Evolutionary conservation across 768 basidiomycete genomes (phyloP).

Genomic region (Lentinula sp.): DNA sequence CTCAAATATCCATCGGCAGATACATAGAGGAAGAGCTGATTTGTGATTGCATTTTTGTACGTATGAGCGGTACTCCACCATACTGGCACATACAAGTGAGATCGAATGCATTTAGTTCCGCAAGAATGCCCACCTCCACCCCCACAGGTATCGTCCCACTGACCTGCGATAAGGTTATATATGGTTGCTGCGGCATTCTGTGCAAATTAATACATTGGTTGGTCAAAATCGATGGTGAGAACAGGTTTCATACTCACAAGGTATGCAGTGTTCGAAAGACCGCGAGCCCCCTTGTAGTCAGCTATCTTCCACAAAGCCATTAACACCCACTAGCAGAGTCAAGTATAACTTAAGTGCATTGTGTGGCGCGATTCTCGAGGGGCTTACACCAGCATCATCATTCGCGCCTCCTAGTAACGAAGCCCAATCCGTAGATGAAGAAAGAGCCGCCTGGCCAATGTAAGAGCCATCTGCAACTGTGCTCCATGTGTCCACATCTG

Average conservation of each 20-base stretch:
- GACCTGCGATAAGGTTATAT: constrained; percentile 44
- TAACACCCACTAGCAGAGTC: constrained; percentile 41
- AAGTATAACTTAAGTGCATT: neutral
- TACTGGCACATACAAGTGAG: neutral
- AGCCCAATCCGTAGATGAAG: constrained; percentile 35
- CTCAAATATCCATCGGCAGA: constrained; percentile 44
- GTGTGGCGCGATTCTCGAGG: neutral
- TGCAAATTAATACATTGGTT: neutral
- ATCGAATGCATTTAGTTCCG: neutral
- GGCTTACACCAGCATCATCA: constrained; percentile 45
- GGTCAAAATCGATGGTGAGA: neutral
- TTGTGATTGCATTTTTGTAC: constrained; percentile 61
- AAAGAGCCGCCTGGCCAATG: constrained; percentile 38
- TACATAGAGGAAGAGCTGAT: constrained; percentile 46
- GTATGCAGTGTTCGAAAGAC: constrained; percentile 24
- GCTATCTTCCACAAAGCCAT: constrained; percentile 53
- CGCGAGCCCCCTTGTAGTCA: constrained; percentile 41
- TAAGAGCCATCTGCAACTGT: constrained; percentile 35
- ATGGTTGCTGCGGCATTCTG: constrained; percentile 41
- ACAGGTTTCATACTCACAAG: constrained; percentile 16
- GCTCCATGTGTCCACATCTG: constrained; percentile 31
- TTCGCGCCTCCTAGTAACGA: constrained; percentile 39
- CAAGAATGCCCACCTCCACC: constrained; percentile 29
- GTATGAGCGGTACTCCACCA: constrained; percentile 53
- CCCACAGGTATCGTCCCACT: constrained; percentile 46